A percentile compares a stretch with the other conserved stretches of the same genome.
Conservation (phyloP, 2,329 filamentous ascomycete genomes). For the Ilyonectria destructans region DNA sequence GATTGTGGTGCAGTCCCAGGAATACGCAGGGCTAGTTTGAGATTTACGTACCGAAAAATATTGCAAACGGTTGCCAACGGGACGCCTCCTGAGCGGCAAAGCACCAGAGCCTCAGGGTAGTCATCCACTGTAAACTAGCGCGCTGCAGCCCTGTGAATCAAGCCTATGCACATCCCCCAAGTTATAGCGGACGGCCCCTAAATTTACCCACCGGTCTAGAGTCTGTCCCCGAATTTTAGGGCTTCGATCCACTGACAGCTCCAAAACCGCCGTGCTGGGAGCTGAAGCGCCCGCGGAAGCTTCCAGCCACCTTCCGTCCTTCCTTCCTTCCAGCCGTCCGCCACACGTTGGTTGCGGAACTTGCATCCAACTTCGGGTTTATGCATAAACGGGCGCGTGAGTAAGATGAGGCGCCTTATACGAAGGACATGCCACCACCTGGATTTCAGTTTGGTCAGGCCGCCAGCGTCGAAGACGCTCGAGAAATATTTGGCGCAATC, state of each 20-base stretch:
- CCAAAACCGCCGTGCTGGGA: neutral
- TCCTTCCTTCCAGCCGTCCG: conserved; percentile 21
- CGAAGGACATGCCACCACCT: conserved; percentile 1
- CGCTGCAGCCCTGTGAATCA: conserved; percentile 25
- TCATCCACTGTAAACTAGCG: conserved; percentile 15
- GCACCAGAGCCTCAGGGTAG: neutral
- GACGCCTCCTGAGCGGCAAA: neutral
- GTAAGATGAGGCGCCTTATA: conserved; percentile 6
- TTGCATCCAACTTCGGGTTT: conserved; percentile 23
- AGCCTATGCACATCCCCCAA: conserved; percentile 14
- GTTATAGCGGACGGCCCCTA: conserved; percentile 24
- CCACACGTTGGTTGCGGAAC: conserved; percentile 14
- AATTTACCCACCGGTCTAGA: conserved; percentile 19
- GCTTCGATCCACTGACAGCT: conserved; percentile 29
- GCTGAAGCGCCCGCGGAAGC: conserved; percentile 8
- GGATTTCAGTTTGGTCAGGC: neutral
- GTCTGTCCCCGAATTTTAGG: conserved; percentile 28
- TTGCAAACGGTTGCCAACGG: neutral
- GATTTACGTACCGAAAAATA: conserved; percentile 41
- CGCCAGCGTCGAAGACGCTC: neutral
- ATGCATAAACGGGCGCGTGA: conserved; percentile 21
- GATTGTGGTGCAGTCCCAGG: conserved; percentile 24
- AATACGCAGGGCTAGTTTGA: conserved; percentile 46
- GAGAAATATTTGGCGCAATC: too few species aligned
- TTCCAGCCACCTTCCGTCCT: conserved; percentile 29